A percentile compares a stretch with the other conserved stretches of the same genome.
phyloP scores from a whole-genome alignment of 2,329 filamentous ascomycete species.

The Cladobotryum mycophilum region DNA sequence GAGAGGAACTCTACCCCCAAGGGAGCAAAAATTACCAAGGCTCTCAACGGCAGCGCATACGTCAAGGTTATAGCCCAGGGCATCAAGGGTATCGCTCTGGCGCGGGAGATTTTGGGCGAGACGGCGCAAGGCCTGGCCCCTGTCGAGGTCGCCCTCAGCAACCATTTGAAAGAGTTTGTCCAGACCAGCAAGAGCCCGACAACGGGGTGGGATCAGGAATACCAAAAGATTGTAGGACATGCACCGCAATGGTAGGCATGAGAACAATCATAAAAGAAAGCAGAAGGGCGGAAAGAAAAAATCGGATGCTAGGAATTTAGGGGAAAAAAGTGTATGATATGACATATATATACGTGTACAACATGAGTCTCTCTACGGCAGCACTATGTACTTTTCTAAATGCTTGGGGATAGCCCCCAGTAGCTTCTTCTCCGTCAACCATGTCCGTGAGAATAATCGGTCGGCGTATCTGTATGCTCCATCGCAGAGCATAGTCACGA shows the following conservation, averaged over 20 bases:
- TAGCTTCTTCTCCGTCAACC: conserved; percentile 82
- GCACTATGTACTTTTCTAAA: conserved; percentile 87
- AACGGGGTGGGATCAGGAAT: conserved; percentile 18
- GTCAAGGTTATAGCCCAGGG: conserved; percentile 24
- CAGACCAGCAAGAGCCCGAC: conserved; percentile 12
- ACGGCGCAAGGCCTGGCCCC: conserved; percentile 27
- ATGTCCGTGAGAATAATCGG: conserved; percentile 82
- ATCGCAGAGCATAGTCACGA: conserved; percentile 91
- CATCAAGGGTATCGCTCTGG: conserved; percentile 38
- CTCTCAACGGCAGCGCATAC: conserved; percentile 22
- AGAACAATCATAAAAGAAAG: neutral
- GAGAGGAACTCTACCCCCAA: conserved; percentile 10
- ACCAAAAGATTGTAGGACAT: conserved; percentile 22
- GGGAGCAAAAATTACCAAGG: conserved; percentile 5
- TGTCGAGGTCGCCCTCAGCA: conserved; percentile 32
- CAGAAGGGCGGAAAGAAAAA: neutral
- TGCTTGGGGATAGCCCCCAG: conserved; percentile 74
- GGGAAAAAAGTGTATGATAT: neutral
- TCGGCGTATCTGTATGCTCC: conserved; percentile 98
- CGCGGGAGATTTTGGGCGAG: conserved; percentile 34
- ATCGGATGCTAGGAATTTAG: conserved; percentile 1
- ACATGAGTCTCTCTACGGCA: conserved; percentile 51
- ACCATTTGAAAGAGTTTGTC: conserved; percentile 30
- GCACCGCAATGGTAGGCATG: conserved; percentile 22
- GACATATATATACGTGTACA: conserved; percentile 19